Conservation (phyloP, 192 early-diverging fungal species). For the Podila epigama region DNA sequence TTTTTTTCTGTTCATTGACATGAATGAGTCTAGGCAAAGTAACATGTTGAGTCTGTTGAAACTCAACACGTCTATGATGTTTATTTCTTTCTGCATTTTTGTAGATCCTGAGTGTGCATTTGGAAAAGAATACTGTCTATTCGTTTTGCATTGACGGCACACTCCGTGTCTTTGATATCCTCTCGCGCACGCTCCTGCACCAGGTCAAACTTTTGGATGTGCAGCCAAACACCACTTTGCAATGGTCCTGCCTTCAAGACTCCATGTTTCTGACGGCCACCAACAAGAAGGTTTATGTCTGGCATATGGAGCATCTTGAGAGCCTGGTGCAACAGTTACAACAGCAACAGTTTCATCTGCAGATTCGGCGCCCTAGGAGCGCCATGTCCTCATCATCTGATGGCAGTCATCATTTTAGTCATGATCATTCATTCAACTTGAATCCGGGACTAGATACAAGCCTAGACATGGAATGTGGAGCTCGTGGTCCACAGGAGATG, state of each 20-base stretch:
- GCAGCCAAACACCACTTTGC: slow-evolving; percentile 14
- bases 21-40: neutral
- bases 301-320: slow-evolving; percentile 40
- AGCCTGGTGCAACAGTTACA: slow-evolving; percentile 9
- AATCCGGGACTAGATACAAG: too few species aligned
- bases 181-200: slow-evolving; percentile 26
- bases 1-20: neutral
- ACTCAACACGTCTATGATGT: neutral
- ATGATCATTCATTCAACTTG: too few species aligned
- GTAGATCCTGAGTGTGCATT: slow-evolving; percentile 34
- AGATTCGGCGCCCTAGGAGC: neutral
- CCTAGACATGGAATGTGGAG: too few species aligned
- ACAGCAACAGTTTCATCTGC: neutral
- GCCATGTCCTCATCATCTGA: neutral
- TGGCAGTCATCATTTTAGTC: neutral
- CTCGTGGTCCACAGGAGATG: too few species aligned
- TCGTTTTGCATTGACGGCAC: slow-evolving; percentile 42
- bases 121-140: slow-evolving; percentile 22
- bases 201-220: slow-evolving; percentile 41
- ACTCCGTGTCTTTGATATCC: slow-evolving; percentile 32
- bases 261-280: slow-evolving; percentile 31
- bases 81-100: neutral
- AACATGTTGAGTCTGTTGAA: too few species aligned
- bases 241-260: slow-evolving; percentile 29
- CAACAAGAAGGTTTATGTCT: slow-evolving; percentile 38